phyloP scores from a whole-genome alignment of 1,284 basidiomycete genomes.

The Tylopilus orsonianus region DNA sequence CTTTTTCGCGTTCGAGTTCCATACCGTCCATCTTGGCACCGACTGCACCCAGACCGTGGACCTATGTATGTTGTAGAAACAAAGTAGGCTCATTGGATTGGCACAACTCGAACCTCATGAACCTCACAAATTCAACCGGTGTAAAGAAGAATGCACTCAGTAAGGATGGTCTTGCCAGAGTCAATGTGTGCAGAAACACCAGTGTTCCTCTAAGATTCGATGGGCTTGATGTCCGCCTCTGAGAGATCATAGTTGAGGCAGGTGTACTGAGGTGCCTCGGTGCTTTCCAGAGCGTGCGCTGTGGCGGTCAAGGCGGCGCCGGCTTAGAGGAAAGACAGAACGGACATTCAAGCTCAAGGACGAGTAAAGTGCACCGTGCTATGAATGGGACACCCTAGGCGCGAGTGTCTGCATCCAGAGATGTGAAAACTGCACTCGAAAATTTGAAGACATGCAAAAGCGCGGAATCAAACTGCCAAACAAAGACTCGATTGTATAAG shows the following conservation, averaged over 20 bases:
- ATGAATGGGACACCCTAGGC: constrained; percentile 28
- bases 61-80: constrained; percentile 40
- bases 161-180: constrained; percentile 98
- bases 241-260: constrained; percentile 49
- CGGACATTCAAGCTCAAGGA: constrained; percentile 8
- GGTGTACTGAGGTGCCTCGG: constrained; percentile 15
- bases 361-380: constrained; percentile 26
- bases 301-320: constrained; percentile 33
- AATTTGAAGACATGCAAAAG: background rate
- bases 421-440: constrained; percentile 8
- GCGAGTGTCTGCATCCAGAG: constrained; percentile 28
- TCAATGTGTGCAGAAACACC: constrained; percentile 93
- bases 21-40: constrained; percentile 99
- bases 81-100: background rate
- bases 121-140: constrained; percentile 96
- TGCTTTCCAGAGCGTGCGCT: constrained; percentile 6
- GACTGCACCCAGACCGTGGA: constrained; percentile 90
- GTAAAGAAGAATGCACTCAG: constrained; percentile 97
- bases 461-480: constrained; percentile 15
- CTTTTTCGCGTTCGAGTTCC: constrained; percentile 99
- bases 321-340: background rate
- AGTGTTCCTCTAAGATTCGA: constrained; percentile 76
- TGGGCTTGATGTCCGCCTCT: constrained; percentile 53
- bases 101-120: constrained; percentile 76
- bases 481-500: background rate